Percentiles rank a stretch among this genome's conserved stretches.
These are phyloP conservation scores for Wickerhamiella sorbophila DNA, from an alignment of 805 yeast genomes.

Conservation along the genomic window DNA sequence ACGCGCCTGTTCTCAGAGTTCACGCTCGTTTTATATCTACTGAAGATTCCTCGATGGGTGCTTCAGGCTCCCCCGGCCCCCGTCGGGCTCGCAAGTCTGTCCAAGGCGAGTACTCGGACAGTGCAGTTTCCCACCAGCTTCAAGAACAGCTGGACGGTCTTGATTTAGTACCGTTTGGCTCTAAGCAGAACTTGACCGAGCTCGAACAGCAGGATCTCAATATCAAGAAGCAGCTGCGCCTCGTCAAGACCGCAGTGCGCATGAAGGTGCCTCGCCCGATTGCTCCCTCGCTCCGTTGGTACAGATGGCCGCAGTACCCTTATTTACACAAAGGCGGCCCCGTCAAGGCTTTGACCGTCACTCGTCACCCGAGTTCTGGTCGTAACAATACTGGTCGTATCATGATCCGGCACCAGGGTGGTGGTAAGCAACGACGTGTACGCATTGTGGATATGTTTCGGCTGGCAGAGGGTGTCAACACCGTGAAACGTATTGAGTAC, in stretches of 20 bases:
- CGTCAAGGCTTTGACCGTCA: conserved; percentile 53
- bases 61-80: not conserved
- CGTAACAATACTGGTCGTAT: conserved; percentile 80
- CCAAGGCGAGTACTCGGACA: conserved; percentile 3
- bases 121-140: conserved; percentile 11
- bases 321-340: conserved; percentile 83
- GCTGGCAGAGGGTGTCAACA: conserved; percentile 50
- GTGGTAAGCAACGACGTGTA: conserved; percentile 84
- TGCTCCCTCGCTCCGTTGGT: conserved; percentile 83
- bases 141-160: conserved; percentile 17
- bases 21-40: not conserved
- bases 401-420: conserved; percentile 91
- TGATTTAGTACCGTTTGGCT: conserved; percentile 28
- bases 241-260: conserved; percentile 53
- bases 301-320: conserved; percentile 71
- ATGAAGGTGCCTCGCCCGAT: conserved; percentile 66
- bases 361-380: conserved; percentile 65
- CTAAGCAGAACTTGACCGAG: conserved; percentile 38
- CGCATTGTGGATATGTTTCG: conserved; percentile 71
- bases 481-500: conserved; percentile 78
- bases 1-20: not conserved
- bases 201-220: conserved; percentile 67
- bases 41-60: not conserved
- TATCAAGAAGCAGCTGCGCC: conserved; percentile 55
- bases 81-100: not conserved